Base-by-base conservation (phyloP, 345 rosid species). In the Salix dunnii region DNA sequence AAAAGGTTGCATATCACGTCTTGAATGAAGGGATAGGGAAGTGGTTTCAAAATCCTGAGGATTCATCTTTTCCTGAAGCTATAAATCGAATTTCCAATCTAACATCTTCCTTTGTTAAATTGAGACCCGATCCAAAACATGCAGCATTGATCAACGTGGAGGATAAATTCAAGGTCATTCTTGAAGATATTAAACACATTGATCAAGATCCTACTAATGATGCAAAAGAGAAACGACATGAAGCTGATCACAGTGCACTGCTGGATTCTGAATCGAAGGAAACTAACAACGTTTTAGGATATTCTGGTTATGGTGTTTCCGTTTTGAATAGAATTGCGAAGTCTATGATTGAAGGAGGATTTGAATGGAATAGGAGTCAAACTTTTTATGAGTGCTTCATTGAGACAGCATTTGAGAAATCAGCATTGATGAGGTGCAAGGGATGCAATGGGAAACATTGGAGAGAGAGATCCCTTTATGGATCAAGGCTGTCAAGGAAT, bases 341-440 rank as follows among this genome's bases (percentile, higher is more conserved):
- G 72, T 85, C 72, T 71, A 87, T 95, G 97, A 84, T 89, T 18
- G 84, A 75, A 1, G 97, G 87, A 51, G 97, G 93, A 7, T 89
- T 84, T 21, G 92, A 88, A 76, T 87, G n/a, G n/a, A n/a, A n/a
- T 17, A 88, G 99, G 78, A 84, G 91, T 81, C 78, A 85, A 64
- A 85, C 86, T 3, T 84, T 93, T 68, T 92, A 89, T 62, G 88
- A 85, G 21, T 76, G 79, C 20, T 78, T 95, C 76, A 79, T 68
- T 78, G 82, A 79, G 21, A 77, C 84, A 1, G 97, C 96, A 43
- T 95, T 90, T 72, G 91, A 91, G 86, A 90, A 85, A 77, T 87
- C 40, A 90, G 97, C 82, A 86, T 91, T 8, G 99, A 95, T 25
- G 99, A 95, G 28, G 90, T 91, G 33, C 97, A 87, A 40, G 93